These are phyloP conservation scores for Raddia guianensis DNA, from an alignment of 176 grass and related monocot genomes.

Conservation along the genomic window DNA sequence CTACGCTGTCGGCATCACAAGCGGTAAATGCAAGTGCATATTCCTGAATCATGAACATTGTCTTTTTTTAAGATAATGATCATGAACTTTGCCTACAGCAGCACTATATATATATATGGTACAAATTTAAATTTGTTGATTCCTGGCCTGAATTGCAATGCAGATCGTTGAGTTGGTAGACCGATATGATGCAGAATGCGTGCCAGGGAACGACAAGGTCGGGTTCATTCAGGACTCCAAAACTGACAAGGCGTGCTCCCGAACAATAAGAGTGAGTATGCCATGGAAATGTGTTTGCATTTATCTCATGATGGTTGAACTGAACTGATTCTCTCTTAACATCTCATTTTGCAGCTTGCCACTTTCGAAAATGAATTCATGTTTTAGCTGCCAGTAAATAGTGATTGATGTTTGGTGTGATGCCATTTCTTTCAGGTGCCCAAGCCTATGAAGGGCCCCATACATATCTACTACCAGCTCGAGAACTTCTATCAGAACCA, in stretches of 20 bases:
- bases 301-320: not conserved
- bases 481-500: conserved; percentile 97
- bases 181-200: conserved; percentile 74
- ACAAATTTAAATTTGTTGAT: not conserved
- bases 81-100: not conserved
- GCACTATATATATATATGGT: not conserved
- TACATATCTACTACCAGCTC: conserved; percentile 87
- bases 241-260: conserved; percentile 69
- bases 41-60: not conserved
- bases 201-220: conserved; percentile 56
- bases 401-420: not conserved
- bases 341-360: not conserved
- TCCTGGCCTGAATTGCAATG: conserved; percentile 23
- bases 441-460: conserved; percentile 68
- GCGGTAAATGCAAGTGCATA: conserved; percentile 29
- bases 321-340: not conserved
- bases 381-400: not conserved
- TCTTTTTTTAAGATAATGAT: too few species aligned
- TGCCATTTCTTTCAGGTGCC: conserved; percentile 67
- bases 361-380: too few species aligned
- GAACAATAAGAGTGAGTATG: conserved; percentile 64
- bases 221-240: conserved; percentile 72
- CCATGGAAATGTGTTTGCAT: not conserved
- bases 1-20: conserved; percentile 65
- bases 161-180: conserved; percentile 80